phyloP scores from a whole-genome alignment of 805 yeast species.

The Zygoascus flipseniorum region DNA sequence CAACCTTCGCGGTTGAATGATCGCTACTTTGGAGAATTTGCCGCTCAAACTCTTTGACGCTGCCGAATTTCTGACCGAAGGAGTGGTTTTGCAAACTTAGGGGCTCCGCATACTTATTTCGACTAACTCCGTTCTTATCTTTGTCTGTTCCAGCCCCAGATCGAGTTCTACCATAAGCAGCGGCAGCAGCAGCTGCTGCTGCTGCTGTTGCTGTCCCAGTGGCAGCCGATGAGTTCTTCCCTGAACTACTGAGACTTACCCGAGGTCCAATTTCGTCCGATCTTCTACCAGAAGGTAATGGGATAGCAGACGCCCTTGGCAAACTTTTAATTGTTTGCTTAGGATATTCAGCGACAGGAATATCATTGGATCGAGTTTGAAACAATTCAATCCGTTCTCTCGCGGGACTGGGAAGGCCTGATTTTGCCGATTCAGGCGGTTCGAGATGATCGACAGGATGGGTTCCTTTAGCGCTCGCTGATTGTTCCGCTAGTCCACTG shows the following conservation, averaged over 20 bases:
- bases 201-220: neutral
- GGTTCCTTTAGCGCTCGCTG: neutral
- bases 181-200: neutral
- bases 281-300: neutral
- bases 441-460: neutral
- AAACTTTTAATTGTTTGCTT: too few species aligned
- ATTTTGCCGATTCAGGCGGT: neutral
- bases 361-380: neutral
- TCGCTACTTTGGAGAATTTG: slow-evolving; percentile 11
- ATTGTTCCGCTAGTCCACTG: neutral
- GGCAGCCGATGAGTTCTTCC: neutral
- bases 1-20: slow-evolving; percentile 18
- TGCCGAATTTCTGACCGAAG: slow-evolving; percentile 13
- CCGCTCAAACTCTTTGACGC: slow-evolving; percentile 18
- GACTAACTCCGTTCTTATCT: neutral
- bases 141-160: neutral
- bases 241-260: neutral
- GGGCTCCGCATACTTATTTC: slow-evolving; percentile 9
- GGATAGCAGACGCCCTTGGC: too few species aligned
- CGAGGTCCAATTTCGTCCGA: neutral
- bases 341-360: neutral
- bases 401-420: neutral
- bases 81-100: slow-evolving; percentile 12
- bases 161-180: neutral
- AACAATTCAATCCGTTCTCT: neutral